Evolutionary conservation across 768 basidiomycete species (phyloP), one percentile per base, ranked within the genome.

Genomic region (Leccinum longicurvipes): DNA sequence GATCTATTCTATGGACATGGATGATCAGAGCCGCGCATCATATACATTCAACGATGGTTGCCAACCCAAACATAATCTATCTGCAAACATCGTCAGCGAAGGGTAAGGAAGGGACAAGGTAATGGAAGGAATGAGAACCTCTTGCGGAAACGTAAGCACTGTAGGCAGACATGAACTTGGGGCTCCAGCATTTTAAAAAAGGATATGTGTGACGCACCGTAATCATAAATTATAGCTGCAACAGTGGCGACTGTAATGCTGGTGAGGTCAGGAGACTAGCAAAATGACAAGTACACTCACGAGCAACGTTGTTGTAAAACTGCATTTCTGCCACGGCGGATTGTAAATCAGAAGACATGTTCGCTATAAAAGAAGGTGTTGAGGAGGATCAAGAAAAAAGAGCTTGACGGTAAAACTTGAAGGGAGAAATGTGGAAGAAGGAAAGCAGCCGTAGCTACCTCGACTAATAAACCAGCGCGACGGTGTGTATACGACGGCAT

Each of bases 21-120:
- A 39, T 45, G 12, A 24, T 65, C 41, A 61, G 54, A 23, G 3
- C 23, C 9, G 12, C 14, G 7, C 10, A 32, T n/a, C 4, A 2
- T 36, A 21, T 45, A 7, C 8, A 44, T 48, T 41, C 31, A 29
- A 4, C 3, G 21, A 34, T 2, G 36, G 14, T 39, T 23, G 23
- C 65, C 23, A 24, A 67, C 65, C 65, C 65, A 67, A 17, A 67
- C 25, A 41, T 53, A 57, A n/a, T 47, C 23, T 53, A 62, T 47
- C 65, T 67, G 46, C 11, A 15, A 25, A 46, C 19, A n/a, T 10
- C 11, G 6, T 67, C 24, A 62, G 54, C 47, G 34, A 24, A 45
- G 23, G 8, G 23, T 45, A 21, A 2, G 4, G 19, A 9, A 9
- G 29, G 15, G 14, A 15, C 3, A 14, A 29, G 25, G 8, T 17